Conservation (phyloP, 306 rosid genomes). For the Cicer arietinum region DNA sequence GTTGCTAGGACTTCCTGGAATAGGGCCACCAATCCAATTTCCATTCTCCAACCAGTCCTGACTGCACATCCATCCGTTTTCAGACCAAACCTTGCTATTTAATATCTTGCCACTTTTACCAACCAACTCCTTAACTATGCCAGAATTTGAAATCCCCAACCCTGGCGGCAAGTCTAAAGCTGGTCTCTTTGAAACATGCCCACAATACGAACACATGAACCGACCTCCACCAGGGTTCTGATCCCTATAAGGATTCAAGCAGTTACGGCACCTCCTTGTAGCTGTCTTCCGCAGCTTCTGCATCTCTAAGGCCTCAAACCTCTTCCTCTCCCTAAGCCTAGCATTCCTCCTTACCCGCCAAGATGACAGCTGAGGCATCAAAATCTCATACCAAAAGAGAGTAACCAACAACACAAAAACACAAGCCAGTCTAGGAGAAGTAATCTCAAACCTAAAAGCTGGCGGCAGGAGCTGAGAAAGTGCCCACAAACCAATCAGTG, state of each 20-base stretch:
- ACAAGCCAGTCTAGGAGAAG: slow-evolving; percentile 93
- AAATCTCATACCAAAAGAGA: slow-evolving; percentile 98
- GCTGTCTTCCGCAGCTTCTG: slow-evolving; percentile 93
- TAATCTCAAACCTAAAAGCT: slow-evolving; percentile 91
- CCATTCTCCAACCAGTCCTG: slow-evolving; percentile 95
- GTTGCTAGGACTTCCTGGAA: slow-evolving; percentile 61
- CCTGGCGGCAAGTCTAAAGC: slow-evolving; percentile 88
- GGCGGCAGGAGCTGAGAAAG: slow-evolving; percentile 99
- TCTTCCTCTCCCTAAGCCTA: slow-evolving; percentile 82
- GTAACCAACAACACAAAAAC: slow-evolving; percentile 92
- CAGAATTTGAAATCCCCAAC: slow-evolving; percentile 68
- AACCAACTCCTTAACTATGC: slow-evolving; percentile 78
- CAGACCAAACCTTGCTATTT: slow-evolving; percentile 87
- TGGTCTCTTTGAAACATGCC: slow-evolving; percentile 92
- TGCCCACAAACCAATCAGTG: slow-evolving; percentile 93
- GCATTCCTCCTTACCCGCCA: slow-evolving; percentile 88
- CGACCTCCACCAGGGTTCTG: slow-evolving; percentile 98
- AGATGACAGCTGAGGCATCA: slow-evolving; percentile 98
- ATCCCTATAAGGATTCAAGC: slow-evolving; percentile 90
- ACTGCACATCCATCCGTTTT: slow-evolving; percentile 88
- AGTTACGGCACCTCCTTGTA: slow-evolving; percentile 85
- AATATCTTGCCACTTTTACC: slow-evolving; percentile 91
- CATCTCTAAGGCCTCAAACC: slow-evolving; percentile 89
- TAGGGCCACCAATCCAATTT: slow-evolving; percentile 76
- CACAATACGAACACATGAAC: slow-evolving; percentile 97